Conservation (phyloP, 2,329 filamentous ascomycete genomes). For the Alternaria gansuensis region DNA sequence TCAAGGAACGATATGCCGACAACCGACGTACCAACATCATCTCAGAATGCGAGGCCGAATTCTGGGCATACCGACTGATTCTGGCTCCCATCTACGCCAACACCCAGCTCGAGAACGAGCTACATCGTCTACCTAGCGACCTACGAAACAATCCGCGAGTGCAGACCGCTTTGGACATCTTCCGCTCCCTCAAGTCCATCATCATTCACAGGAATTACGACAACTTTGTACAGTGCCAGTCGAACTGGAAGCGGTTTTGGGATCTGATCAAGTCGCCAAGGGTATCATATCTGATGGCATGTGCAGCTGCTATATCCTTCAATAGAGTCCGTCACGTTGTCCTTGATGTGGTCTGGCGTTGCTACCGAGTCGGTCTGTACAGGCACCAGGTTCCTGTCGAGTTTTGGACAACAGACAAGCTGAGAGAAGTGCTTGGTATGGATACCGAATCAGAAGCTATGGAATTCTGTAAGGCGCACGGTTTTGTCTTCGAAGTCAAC, state of each 20-base stretch:
- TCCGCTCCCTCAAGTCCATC: conserved; percentile 64
- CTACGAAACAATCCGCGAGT: conserved; percentile 63
- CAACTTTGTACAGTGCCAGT: conserved; percentile 64
- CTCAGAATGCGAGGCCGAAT: conserved; percentile 69
- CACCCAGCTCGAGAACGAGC: conserved; percentile 62
- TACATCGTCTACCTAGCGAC: conserved; percentile 64
- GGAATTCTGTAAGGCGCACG: conserved; percentile 63
- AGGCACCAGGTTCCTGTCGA: conserved; percentile 50
- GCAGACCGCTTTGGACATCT: conserved; percentile 65
- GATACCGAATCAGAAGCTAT: conserved; percentile 64
- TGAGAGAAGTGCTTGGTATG: conserved; percentile 64
- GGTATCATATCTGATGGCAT: conserved; percentile 70
- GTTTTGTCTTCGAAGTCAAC: conserved; percentile 60
- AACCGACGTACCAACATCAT: conserved; percentile 56
- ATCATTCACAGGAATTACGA: conserved; percentile 59
- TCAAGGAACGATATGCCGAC: conserved; percentile 61
- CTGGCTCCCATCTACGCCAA: conserved; percentile 58
- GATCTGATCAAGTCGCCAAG: conserved; percentile 62
- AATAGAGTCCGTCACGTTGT: conserved; percentile 65
- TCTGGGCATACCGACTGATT: conserved; percentile 68
- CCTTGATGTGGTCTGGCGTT: conserved; percentile 64
- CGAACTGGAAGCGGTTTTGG: conserved; percentile 68
- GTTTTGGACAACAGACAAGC: conserved; percentile 65
- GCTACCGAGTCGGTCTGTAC: conserved; percentile 62
- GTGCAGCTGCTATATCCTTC: conserved; percentile 71